Base-by-base conservation (phyloP, 1,284 basidiomycete species). In the Trametes pubescens region DNA sequence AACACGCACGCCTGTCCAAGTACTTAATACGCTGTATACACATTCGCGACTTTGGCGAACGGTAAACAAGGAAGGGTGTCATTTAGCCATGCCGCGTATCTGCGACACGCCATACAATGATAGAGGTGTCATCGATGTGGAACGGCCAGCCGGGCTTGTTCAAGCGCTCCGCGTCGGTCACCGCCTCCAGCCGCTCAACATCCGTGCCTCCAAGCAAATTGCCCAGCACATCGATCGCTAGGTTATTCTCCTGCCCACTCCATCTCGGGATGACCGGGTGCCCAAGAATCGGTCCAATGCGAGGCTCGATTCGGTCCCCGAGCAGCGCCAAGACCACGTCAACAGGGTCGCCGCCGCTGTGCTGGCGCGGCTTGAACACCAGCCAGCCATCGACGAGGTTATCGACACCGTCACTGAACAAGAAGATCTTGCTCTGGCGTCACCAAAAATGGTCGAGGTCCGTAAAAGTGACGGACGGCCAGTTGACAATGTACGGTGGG, bases 321-420 rank as follows among this genome's bases (percentile, higher is more conserved):
- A 63, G 51, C 14, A 63, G 35, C 37, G 48, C 48, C 5, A 51
- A 21, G n/a, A 63, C 52, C 18, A 63, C 38, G 24, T 63, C 52
- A 29, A 53, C 18, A 5, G 52, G 35, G 40, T 63, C 57, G 8
- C 37, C 57, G 13, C 46, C 57, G 47, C 56, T 49, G 38, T 49
- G 46, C 18, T 47, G 13, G 8, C 37, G 16, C 1, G 49, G 57
- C 13, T 18, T 58, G 52, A 63, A 59, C 4, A 57, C 46, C 8
- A 51, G 14, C 26, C 37, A 58, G 5, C 61, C 62, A 14, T 63
- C 62, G 26, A 63, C 57, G 10, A 63, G 18, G 18, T 49, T 29
- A 22, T 63, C 62, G 21, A 63, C 62, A 8, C 62, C 62, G 26
- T 63, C 62, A 14, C 52, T 49, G 62, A 59, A 63, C 1, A 63